These are phyloP conservation scores for Coemansia sp. DNA, from an alignment of 192 early-diverging fungal genomes.

Conservation along the genomic window DNA sequence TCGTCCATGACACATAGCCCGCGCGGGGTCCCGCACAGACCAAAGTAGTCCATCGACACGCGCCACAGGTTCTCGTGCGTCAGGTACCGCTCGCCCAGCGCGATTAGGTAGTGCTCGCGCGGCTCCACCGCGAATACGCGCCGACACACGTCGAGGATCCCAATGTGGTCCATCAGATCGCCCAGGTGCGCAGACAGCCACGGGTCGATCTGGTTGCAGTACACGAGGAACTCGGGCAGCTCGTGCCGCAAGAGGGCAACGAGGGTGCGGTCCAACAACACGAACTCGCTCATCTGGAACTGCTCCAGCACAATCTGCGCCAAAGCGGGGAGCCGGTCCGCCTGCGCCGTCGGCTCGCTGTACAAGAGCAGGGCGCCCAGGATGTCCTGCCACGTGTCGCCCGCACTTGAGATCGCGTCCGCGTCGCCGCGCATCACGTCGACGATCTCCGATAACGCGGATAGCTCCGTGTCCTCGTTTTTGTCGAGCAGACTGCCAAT, in stretches of 20 bases:
- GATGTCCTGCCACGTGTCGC: constrained; percentile 54
- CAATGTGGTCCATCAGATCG: constrained; percentile 58
- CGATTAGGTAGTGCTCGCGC: constrained; percentile 39
- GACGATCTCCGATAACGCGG: constrained; percentile 11
- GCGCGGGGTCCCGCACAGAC: constrained; percentile 7
- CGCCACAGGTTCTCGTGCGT: constrained; percentile 53
- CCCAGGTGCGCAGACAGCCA: constrained; percentile 65
- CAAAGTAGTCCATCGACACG: constrained; percentile 56
- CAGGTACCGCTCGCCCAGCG: constrained; percentile 29
- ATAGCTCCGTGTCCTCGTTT: constrained; percentile 9
- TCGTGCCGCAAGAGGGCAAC: constrained; percentile 46
- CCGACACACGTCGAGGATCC: constrained; percentile 52
- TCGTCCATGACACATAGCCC: constrained; percentile 18
- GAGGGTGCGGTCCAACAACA: constrained; percentile 29
- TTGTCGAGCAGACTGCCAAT: constrained; percentile 12
- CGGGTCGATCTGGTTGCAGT: constrained; percentile 42
- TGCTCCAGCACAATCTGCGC: constrained; percentile 15
- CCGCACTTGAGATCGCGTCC: constrained; percentile 34
- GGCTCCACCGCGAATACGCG: constrained; percentile 27
- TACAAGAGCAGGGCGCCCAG: constrained; percentile 56
- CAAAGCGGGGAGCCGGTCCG: constrained; percentile 27
- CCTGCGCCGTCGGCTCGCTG: constrained; percentile 49
- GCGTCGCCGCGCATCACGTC: constrained; percentile 43
- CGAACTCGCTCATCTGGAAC: constrained; percentile 33
- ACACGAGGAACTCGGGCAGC: constrained; percentile 50